Evolutionary conservation across 2,329 filamentous ascomycete species (phyloP).

Genomic region (Alternaria viburni): DNA sequence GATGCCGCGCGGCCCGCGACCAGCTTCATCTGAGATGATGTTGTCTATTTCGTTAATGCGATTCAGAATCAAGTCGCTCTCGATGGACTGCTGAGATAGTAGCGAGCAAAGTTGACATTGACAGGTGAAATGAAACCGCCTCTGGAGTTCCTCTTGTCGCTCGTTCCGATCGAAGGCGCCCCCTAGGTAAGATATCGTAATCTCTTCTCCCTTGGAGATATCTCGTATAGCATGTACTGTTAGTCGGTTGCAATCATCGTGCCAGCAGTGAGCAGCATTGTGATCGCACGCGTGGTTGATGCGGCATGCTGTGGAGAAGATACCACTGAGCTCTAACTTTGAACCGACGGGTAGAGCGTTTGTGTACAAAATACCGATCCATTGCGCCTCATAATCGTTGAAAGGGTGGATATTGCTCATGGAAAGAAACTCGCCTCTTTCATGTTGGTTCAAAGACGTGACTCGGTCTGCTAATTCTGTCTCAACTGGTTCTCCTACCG

Average conservation of each 20-base stretch:
- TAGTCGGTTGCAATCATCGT: constrained; percentile 32
- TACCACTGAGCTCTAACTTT: constrained; percentile 28
- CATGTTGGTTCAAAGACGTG: not conserved
- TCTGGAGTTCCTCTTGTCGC: constrained; percentile 27
- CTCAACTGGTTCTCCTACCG: constrained; percentile 30
- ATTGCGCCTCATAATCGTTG: not conserved
- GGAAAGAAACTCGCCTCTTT: not conserved
- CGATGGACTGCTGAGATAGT: not conserved
- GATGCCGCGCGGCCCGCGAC: not conserved
- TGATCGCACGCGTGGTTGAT: constrained; percentile 50
- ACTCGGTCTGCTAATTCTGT: not conserved
- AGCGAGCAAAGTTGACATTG: not conserved
- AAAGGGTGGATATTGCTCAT: not conserved
- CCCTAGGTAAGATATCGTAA: constrained; percentile 31
- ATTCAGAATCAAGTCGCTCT: not conserved
- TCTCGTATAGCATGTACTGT: not conserved
- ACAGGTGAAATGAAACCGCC: constrained; percentile 28
- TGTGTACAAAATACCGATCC: constrained; percentile 23
- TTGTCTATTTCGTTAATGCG: not conserved
- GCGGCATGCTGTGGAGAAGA: constrained; percentile 45
- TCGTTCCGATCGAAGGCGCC: constrained; percentile 47
- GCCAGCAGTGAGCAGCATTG: constrained; percentile 48
- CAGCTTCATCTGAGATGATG: not conserved
- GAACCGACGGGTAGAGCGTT: constrained; percentile 41
- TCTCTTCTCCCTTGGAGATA: not conserved